Evolutionary conservation across 2,329 filamentous ascomycete genomes (phyloP).

Genomic region (Venturiaceae sp.): DNA sequence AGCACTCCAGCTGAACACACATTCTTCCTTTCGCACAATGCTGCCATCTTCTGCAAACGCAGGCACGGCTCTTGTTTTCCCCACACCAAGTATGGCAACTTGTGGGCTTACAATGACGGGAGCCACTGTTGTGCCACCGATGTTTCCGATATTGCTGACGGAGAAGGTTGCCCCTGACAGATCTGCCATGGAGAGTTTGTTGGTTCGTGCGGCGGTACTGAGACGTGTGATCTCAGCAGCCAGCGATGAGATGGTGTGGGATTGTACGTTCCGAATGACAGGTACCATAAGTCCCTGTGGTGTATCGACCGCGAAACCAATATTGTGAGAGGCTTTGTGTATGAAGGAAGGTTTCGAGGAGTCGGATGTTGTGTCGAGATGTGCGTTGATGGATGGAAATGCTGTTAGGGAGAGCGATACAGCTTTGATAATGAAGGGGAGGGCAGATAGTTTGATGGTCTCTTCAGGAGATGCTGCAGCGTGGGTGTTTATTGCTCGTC

Average conservation of each 20-base stretch:
- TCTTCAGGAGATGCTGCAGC: conserved; percentile 23
- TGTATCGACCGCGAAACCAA: conserved; percentile 93
- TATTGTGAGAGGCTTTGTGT: conserved; percentile 80
- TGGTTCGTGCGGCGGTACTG: conserved; percentile 60
- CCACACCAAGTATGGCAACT: conserved; percentile 85
- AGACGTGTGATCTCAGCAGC: conserved; percentile 67
- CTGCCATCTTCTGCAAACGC: conserved; percentile 52
- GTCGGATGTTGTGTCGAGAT: conserved; percentile 55
- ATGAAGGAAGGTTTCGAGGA: conserved; percentile 63
- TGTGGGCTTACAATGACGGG: conserved; percentile 87
- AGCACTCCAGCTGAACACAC: conserved; percentile 92
- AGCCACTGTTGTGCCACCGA: conserved; percentile 84
- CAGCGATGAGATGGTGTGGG: conserved; percentile 67
- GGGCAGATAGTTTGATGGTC: conserved; percentile 64
- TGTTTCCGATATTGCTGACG: conserved; percentile 90
- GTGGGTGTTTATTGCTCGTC: conserved; percentile 61
- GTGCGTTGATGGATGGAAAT: conserved; percentile 80
- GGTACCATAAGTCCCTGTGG: conserved; percentile 82
- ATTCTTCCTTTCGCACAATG: conserved; percentile 67
- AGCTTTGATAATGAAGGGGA: conserved; percentile 94
- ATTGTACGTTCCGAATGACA: conserved; percentile 76
- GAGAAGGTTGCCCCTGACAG: conserved; percentile 85
- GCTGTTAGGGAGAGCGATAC: conserved; percentile 74
- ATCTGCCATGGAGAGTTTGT: conserved; percentile 65
- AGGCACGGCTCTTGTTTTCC: conserved; percentile 69